Conservation (phyloP, 805 yeast genomes). For the Metschnikowia borealis region DNA sequence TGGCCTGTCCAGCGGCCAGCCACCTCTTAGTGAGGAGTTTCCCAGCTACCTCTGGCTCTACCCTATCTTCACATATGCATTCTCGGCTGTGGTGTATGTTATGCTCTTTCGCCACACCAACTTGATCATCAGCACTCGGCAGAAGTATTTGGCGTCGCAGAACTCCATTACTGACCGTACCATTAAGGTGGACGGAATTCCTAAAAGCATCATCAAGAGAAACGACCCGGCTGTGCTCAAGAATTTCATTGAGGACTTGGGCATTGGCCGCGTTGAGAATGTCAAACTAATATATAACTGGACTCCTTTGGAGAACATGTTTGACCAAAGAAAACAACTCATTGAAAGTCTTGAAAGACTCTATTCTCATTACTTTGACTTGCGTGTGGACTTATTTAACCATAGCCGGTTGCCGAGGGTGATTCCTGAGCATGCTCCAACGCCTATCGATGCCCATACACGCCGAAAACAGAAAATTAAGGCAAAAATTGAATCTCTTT, state of each 20-base stretch:
- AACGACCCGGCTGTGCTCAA: slow-evolving; percentile 42
- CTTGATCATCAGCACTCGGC: slow-evolving; percentile 49
- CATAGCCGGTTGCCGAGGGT: slow-evolving; percentile 32
- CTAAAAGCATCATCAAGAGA: slow-evolving; percentile 34
- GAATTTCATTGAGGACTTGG: slow-evolving; percentile 49
- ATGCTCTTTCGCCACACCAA: slow-evolving; percentile 46
- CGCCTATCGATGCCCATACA: slow-evolving; percentile 9
- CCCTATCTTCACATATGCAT: slow-evolving; percentile 53
- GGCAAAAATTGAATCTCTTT: slow-evolving; percentile 27
- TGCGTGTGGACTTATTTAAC: slow-evolving; percentile 39
- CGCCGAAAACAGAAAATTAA: slow-evolving; percentile 18
- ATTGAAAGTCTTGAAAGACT: slow-evolving; percentile 36
- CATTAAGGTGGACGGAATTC: slow-evolving; percentile 52
- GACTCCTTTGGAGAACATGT: slow-evolving; percentile 38
- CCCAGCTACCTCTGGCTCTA: slow-evolving; percentile 48
- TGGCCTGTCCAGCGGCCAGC: slow-evolving; percentile 8
- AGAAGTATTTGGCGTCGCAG: slow-evolving; percentile 55
- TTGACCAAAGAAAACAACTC: slow-evolving; percentile 29
- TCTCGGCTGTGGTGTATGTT: slow-evolving; percentile 45
- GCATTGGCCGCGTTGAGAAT: slow-evolving; percentile 51
- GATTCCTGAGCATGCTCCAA: slow-evolving; percentile 17
- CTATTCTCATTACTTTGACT: slow-evolving; percentile 40
- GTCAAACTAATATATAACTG: slow-evolving; percentile 47
- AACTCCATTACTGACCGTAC: slow-evolving; percentile 59
- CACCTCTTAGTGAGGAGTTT: slow-evolving; percentile 33